Evolutionary conservation across 306 rosid genomes (phyloP).

Genomic region (Medicago lupulina): DNA sequence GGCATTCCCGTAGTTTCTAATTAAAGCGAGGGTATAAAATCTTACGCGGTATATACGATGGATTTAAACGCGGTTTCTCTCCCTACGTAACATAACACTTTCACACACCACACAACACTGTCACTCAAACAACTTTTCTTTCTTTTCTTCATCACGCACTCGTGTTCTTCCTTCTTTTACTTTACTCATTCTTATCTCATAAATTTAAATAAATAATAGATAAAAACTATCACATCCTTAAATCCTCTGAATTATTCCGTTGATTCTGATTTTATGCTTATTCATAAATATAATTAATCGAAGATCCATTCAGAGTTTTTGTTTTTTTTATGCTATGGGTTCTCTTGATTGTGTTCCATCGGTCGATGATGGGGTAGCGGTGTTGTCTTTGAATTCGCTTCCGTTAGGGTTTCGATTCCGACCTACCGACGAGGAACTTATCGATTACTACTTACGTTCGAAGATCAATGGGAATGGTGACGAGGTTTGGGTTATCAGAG

Average conservation of each 20-base stretch:
- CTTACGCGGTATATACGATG: conserved; percentile 52
- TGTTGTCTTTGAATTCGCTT: conserved; percentile 57
- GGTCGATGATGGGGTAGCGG: conserved; percentile 49
- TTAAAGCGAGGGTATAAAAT: conserved; percentile 31
- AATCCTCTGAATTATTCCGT: conserved; percentile 38
- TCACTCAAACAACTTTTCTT: not conserved
- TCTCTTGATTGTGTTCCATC: conserved; percentile 23
- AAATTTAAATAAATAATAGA: not conserved
- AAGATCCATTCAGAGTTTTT: not conserved
- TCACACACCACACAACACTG: not conserved
- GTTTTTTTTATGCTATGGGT: conserved; percentile 31
- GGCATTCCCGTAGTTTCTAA: conserved; percentile 26
- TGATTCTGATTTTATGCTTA: conserved; percentile 43
- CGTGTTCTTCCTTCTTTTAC: not conserved
- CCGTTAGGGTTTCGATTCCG: conserved; percentile 92
- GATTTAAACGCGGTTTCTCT: conserved; percentile 50
- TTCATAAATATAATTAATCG: conserved; percentile 6
- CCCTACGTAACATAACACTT: not conserved
- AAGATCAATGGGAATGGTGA: conserved; percentile 78
- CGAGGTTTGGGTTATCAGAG: conserved; percentile 83
- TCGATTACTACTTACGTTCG: conserved; percentile 71
- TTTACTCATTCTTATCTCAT: not conserved
- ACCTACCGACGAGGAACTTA: conserved; percentile 85
- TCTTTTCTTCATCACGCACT: not conserved
- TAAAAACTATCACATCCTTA: conserved; percentile 38